A percentile compares a stretch with the other conserved stretches of the same genome.
phyloP scores from a whole-genome alignment of 2,329 filamentous ascomycete species.

The Bipolaris gigantea region DNA sequence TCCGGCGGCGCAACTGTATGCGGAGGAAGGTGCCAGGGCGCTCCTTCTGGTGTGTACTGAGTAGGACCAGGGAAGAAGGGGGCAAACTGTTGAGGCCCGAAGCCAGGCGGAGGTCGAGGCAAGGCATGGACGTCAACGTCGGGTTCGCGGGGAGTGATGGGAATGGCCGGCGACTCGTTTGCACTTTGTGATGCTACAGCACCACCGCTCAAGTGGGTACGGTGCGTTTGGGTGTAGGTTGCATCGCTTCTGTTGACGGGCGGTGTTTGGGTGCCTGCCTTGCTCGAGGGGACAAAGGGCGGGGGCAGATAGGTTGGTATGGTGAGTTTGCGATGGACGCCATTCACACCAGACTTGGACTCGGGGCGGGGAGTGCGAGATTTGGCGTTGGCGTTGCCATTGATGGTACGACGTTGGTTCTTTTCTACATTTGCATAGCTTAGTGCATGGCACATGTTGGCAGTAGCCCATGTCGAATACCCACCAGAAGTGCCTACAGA shows the following conservation, averaged over 20 bases:
- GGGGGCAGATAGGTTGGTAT: conserved; percentile 39
- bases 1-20: conserved; percentile 35
- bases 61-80: conserved; percentile 40
- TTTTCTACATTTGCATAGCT: conserved; percentile 9
- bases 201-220: conserved; percentile 31
- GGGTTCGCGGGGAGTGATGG: conserved; percentile 40
- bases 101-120: conserved; percentile 38
- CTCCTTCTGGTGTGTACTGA: conserved; percentile 41
- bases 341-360: conserved; percentile 23
- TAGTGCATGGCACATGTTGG: background rate
- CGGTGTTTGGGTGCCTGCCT: conserved; percentile 26
- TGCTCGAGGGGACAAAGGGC: conserved; percentile 41
- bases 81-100: conserved; percentile 34
- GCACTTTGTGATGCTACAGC: conserved; percentile 47
- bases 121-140: conserved; percentile 23
- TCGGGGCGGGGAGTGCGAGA: conserved; percentile 12
- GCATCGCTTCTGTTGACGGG: conserved; percentile 21
- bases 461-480: conserved; percentile 9
- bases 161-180: conserved; percentile 43
- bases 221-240: conserved; percentile 21
- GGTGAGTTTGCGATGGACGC: conserved; percentile 25
- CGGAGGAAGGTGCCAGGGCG: conserved; percentile 35
- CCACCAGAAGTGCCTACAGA: conserved; percentile 23
- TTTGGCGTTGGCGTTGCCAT: conserved; percentile 10
- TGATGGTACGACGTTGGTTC: background rate